Evolutionary conservation across 768 basidiomycete genomes (phyloP).

Genomic region (Cubamyces sp.): DNA sequence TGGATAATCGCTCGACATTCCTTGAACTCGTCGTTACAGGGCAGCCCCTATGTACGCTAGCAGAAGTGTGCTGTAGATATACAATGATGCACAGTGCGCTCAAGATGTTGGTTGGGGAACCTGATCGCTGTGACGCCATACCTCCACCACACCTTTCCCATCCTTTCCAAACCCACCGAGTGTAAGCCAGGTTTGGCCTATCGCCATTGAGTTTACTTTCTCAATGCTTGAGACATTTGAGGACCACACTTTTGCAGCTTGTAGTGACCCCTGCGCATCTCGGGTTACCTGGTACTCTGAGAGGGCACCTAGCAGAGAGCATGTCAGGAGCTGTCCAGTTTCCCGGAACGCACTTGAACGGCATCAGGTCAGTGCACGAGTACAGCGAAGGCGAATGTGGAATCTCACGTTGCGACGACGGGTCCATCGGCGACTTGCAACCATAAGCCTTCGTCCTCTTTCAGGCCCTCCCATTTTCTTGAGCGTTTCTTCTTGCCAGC

Average conservation of each 20-base stretch:
- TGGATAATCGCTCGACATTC: no score
- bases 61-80: no score
- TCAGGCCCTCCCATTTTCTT: conserved; percentile 76
- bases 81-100: neutral
- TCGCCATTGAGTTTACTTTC: conserved; percentile 70
- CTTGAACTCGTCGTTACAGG: no score
- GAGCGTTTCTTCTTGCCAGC: conserved; percentile 48
- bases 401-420: conserved; percentile 66
- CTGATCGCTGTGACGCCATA: conserved; percentile 44
- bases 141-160: conserved; percentile 65
- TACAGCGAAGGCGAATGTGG: neutral
- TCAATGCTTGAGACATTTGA: conserved; percentile 45
- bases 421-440: conserved; percentile 71
- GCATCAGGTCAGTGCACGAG: neutral
- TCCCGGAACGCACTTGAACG: conserved; percentile 52
- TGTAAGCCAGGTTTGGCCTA: conserved; percentile 50
- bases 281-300: conserved; percentile 51
- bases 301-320: conserved; percentile 65
- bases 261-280: conserved; percentile 41
- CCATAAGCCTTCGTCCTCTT: conserved; percentile 47
- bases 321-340: conserved; percentile 50
- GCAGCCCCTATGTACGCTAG: no score
- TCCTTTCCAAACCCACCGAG: conserved; percentile 65
- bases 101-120: neutral
- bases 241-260: conserved; percentile 51